Conservation (phyloP, 2,329 filamentous ascomycete genomes). For the Phialophora verrucosa region DNA sequence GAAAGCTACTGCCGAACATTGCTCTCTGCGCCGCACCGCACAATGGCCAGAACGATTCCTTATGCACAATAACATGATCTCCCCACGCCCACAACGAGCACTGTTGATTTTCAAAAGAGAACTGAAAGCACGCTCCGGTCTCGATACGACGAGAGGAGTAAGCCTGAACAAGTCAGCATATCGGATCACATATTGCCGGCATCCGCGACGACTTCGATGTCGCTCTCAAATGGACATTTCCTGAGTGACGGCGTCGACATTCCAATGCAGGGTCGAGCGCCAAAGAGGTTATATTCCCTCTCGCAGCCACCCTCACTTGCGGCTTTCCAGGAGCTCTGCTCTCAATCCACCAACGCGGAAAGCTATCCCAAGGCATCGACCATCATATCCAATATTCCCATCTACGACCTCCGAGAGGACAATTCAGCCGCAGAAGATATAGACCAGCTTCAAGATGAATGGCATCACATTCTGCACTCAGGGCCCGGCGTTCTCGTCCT, state of each 20-base stretch:
- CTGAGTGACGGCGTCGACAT: background rate
- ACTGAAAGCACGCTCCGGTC: background rate
- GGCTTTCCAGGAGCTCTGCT: slow-evolving; percentile 54
- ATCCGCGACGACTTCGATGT: background rate
- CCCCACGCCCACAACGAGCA: background rate
- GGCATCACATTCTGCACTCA: slow-evolving; percentile 61
- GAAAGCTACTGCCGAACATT: background rate
- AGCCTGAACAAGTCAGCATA: background rate
- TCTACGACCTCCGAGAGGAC: slow-evolving; percentile 55
- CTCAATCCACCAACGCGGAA: slow-evolving; percentile 45
- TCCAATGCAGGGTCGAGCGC: background rate
- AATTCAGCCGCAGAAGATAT: slow-evolving; percentile 42
- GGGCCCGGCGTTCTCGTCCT: slow-evolving; percentile 67
- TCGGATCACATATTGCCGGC: background rate
- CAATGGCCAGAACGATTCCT: background rate
- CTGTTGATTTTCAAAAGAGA: background rate
- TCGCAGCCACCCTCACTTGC: slow-evolving; percentile 48
- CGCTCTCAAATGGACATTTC: background rate
- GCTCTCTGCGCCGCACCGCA: background rate
- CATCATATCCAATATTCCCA: slow-evolving; percentile 60
- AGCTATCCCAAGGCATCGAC: slow-evolving; percentile 57
- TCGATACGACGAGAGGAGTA: background rate
- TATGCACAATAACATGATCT: background rate
- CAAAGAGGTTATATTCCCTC: slow-evolving; percentile 26
- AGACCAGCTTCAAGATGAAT: slow-evolving; percentile 62